Evolutionary conservation across 2,329 filamentous ascomycete species (phyloP).

Genomic region (Colletotrichum sp.): DNA sequence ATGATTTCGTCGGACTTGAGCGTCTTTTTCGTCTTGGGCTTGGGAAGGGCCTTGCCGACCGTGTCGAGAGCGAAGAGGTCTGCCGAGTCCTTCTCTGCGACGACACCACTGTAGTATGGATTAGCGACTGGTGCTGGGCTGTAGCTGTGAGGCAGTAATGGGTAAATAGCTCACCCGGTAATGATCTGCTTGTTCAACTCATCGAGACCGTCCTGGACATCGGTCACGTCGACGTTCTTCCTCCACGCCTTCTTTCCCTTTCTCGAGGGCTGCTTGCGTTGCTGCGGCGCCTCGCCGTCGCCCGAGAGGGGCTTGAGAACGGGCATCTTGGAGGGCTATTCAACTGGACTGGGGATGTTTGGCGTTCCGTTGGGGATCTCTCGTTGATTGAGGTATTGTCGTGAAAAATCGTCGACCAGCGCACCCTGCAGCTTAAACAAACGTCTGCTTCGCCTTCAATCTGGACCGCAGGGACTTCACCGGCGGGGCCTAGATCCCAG

Average conservation of each 20-base stretch:
- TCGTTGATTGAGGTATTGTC: background rate
- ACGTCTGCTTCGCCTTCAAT: background rate
- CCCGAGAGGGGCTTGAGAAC: conserved; percentile 53
- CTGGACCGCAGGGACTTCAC: background rate
- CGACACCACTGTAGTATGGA: conserved; percentile 69
- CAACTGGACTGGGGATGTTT: background rate
- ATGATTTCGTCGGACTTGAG: conserved; percentile 94
- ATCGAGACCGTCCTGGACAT: conserved; percentile 83
- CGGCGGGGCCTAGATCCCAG: conserved; percentile 7
- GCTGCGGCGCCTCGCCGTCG: conserved; percentile 70
- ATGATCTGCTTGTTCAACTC: conserved; percentile 89
- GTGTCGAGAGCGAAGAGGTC: conserved; percentile 88
- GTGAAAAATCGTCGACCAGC: conserved; percentile 3
- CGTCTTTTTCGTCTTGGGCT: conserved; percentile 72
- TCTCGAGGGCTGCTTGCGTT: conserved; percentile 86
- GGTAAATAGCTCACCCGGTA: conserved; percentile 67
- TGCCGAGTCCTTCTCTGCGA: conserved; percentile 81
- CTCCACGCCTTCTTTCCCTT: conserved; percentile 99
- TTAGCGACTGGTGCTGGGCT: background rate
- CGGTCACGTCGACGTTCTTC: conserved; percentile 94
- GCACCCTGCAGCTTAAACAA: background rate
- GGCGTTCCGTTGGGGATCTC: background rate
- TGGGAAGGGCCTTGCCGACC: conserved; percentile 70
- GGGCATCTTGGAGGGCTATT: conserved; percentile 48
- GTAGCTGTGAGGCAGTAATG: background rate